phyloP scores from a whole-genome alignment of 2,329 filamentous ascomycete genomes.

The Karstenula rhodostoma region DNA sequence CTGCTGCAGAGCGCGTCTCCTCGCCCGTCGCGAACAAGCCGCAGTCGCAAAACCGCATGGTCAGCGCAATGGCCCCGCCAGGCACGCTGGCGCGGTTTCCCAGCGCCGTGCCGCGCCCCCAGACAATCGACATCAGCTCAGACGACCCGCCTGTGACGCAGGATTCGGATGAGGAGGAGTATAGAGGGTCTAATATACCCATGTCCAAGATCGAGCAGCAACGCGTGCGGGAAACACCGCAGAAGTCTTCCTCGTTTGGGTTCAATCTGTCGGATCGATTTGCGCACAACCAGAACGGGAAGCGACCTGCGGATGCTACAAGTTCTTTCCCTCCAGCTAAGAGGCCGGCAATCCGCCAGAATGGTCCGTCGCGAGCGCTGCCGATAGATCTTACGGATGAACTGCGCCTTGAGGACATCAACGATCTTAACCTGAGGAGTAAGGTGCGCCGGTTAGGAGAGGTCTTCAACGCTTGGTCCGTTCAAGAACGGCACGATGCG shows the following conservation, averaged over 20 bases:
- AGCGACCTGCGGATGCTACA: constrained; percentile 36
- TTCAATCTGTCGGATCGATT: constrained; percentile 38
- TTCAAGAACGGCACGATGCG: constrained; percentile 60
- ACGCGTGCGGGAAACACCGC: constrained; percentile 46
- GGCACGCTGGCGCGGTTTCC: constrained; percentile 74
- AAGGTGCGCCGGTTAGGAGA: constrained; percentile 63
- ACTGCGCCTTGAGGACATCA: constrained; percentile 37
- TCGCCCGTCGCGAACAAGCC: constrained; percentile 50
- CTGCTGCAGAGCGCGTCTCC: constrained; percentile 55
- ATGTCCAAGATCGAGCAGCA: constrained; percentile 61
- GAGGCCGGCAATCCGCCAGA: constrained; percentile 37
- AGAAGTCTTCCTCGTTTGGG: constrained; percentile 30
- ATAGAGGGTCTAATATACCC: constrained; percentile 64
- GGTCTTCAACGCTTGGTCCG: constrained; percentile 57
- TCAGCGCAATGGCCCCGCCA: constrained; percentile 74
- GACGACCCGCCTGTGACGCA: constrained; percentile 63
- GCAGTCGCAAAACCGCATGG: constrained; percentile 51
- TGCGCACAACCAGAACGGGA: constrained; percentile 33
- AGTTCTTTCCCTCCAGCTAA: constrained; percentile 31
- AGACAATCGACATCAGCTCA: constrained; percentile 49
- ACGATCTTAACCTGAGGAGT: constrained; percentile 57
- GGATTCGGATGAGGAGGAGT: constrained; percentile 52
- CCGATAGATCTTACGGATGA: constrained; percentile 39
- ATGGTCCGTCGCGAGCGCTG: constrained; percentile 43
- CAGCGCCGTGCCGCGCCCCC: constrained; percentile 57